Evolutionary conservation across 2,329 filamentous ascomycete species (phyloP).

Genomic region (Zasmidium angulare): DNA sequence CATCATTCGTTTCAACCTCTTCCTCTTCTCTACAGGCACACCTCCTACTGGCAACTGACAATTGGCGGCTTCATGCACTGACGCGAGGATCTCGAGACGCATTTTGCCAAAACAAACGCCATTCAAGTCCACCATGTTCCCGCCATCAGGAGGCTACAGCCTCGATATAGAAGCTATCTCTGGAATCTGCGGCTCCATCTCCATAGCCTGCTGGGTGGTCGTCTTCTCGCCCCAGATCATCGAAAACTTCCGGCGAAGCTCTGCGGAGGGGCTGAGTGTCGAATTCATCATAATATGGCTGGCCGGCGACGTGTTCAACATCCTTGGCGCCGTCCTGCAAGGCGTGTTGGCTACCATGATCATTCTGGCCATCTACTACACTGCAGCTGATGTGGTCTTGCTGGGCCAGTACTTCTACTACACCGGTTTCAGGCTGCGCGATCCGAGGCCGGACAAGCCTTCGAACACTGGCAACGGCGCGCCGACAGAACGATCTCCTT

Average conservation of each 20-base stretch:
- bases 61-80: background rate
- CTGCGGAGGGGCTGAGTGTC: slow-evolving; percentile 83
- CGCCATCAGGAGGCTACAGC: slow-evolving; percentile 54
- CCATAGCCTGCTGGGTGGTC: slow-evolving; percentile 96
- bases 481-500: slow-evolving; percentile 36
- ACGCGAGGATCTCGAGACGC: background rate
- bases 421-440: slow-evolving; percentile 79
- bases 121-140: slow-evolving; percentile 45
- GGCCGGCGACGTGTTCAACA: slow-evolving; percentile 91
- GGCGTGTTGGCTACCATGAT: slow-evolving; percentile 92
- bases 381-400: slow-evolving; percentile 84
- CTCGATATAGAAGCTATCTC: slow-evolving; percentile 88
- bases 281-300: slow-evolving; percentile 94
- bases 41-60: too few relatives aligned
- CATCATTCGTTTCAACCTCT: too few relatives aligned
- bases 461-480: slow-evolving; percentile 22
- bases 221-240: slow-evolving; percentile 97
- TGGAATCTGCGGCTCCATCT: slow-evolving; percentile 91
- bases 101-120: background rate
- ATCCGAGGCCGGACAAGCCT: slow-evolving; percentile 53
- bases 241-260: slow-evolving; percentile 83
- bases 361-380: slow-evolving; percentile 52
- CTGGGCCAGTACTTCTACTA: slow-evolving; percentile 94
- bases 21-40: too few relatives aligned
- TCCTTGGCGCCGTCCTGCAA: slow-evolving; percentile 86